Evolutionary conservation across 257 asterid genomes (phyloP).

Genomic region (Petrea volubilis): DNA sequence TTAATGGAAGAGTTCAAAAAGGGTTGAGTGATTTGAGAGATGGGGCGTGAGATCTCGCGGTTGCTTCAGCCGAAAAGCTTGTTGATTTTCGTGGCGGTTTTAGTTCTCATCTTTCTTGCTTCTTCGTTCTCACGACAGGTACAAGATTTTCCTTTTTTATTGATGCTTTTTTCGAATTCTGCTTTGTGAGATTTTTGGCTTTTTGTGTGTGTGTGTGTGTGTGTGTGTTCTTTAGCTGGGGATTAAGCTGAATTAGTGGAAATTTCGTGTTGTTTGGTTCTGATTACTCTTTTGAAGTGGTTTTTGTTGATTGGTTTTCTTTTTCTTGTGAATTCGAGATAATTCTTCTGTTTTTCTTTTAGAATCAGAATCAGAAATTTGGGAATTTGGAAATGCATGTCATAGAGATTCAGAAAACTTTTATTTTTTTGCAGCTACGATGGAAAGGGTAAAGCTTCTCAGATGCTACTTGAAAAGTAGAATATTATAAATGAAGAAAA

Average conservation of each 20-base stretch:
- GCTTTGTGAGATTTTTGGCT: neutral
- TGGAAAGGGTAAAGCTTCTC: neutral
- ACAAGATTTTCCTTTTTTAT: neutral
- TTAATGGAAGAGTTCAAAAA: slow-evolving; percentile 12
- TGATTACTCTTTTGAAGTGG: slow-evolving; percentile 5
- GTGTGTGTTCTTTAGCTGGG: neutral
- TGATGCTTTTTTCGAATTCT: neutral
- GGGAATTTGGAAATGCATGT: neutral
- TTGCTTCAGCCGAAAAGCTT: slow-evolving; percentile 65
- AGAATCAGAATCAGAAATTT: no score
- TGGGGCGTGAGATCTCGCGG: slow-evolving; percentile 71
- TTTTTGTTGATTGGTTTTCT: slow-evolving; percentile 2
- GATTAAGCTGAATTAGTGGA: slow-evolving; percentile 18
- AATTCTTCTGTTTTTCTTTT: neutral
- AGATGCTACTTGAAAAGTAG: neutral
- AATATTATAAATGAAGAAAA: neutral
- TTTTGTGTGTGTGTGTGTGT: neutral
- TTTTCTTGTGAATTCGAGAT: neutral
- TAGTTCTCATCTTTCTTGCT: slow-evolving; percentile 51
- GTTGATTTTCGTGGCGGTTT: slow-evolving; percentile 47
- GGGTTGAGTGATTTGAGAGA: slow-evolving; percentile 34
- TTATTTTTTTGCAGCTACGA: neutral
- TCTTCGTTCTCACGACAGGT: slow-evolving; percentile 63
- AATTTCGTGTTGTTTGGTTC: slow-evolving; percentile 9
- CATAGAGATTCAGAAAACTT: neutral